Evolutionary conservation across 352 stramenopile genomes (phyloP).

Genomic region (Pythium grandisporangium): DNA sequence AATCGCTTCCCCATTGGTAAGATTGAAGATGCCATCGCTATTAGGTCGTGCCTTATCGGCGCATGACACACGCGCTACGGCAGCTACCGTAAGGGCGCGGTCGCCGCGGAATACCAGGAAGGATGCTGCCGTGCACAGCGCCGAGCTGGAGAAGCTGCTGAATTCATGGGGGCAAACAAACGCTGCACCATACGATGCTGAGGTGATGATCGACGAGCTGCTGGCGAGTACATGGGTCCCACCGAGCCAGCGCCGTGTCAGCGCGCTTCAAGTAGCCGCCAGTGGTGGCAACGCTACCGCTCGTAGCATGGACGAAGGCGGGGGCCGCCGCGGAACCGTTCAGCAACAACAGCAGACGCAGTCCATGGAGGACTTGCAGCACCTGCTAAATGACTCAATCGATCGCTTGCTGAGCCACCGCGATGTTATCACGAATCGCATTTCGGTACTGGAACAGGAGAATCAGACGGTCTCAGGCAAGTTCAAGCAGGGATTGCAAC

Average conservation of each 20-base stretch:
- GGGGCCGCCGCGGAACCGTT: too few species aligned
- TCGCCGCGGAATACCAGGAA: conserved; percentile 1
- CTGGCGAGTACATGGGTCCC: conserved; percentile 47
- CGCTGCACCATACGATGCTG: conserved; percentile 32
- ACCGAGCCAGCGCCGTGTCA: conserved; percentile 7
- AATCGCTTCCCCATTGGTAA: too few species aligned
- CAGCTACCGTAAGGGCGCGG: not conserved
- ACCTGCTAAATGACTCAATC: conserved; percentile 45
- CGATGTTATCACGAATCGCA: conserved; percentile 40
- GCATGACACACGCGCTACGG: too few species aligned
- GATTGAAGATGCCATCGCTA: too few species aligned
- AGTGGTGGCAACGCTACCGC: not conserved
- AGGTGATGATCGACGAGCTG: conserved; percentile 76
- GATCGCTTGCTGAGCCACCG: conserved; percentile 47
- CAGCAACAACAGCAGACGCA: conserved; percentile 54
- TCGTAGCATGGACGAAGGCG: conserved; percentile 23
- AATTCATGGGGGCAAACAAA: conserved; percentile 11
- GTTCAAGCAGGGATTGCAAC: conserved; percentile 53
- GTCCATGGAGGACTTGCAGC: conserved; percentile 58
- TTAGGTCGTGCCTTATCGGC: too few species aligned
- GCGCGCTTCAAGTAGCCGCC: conserved; percentile 1
- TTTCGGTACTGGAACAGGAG: conserved; percentile 50
- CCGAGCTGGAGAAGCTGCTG: conserved; percentile 56
- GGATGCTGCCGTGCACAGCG: conserved; percentile 16
- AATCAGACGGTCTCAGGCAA: conserved; percentile 40